phyloP scores from a whole-genome alignment of 768 basidiomycete species.

The Tricholoma sp. region DNA sequence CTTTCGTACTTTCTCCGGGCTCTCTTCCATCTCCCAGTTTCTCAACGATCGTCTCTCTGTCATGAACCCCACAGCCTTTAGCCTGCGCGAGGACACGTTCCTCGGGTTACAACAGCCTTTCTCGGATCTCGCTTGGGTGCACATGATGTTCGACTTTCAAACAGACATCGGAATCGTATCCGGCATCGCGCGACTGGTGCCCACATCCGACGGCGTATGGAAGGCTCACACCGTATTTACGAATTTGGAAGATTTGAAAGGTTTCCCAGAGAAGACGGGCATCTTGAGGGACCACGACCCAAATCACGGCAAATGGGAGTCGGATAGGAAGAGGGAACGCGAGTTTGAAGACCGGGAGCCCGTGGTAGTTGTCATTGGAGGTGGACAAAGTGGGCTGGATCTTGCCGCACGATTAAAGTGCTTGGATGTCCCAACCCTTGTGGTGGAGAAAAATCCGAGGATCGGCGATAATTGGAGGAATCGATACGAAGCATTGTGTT shows the following conservation, averaged over 20 bases:
- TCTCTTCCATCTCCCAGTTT: constrained; percentile 12
- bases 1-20: constrained; percentile 20
- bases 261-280: constrained; percentile 45
- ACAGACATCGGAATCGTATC: constrained; percentile 44
- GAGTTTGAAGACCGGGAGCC: constrained; percentile 39
- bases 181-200: constrained; percentile 53
- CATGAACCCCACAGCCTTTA: constrained; percentile 22
- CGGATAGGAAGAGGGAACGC: constrained; percentile 33
- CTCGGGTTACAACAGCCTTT: constrained; percentile 34
- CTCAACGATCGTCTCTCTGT: constrained; percentile 12
- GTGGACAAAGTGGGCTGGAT: constrained; percentile 61
- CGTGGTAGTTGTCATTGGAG: constrained; percentile 56
- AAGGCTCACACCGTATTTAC: constrained; percentile 58
- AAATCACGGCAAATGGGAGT: constrained; percentile 53
- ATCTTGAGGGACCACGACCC: constrained; percentile 35
- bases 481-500: constrained; percentile 59
- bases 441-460: constrained; percentile 54
- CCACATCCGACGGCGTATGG: constrained; percentile 41
- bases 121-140: constrained; percentile 54
- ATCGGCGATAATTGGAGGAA: constrained; percentile 63
- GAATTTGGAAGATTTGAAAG: constrained; percentile 50
- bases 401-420: constrained; percentile 52
- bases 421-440: constrained; percentile 40
- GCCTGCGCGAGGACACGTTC: constrained; percentile 23
- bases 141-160: constrained; percentile 52